Evolutionary conservation across 2,329 filamentous ascomycete species (phyloP).

Genomic region (Furcasterigmium furcatum): DNA sequence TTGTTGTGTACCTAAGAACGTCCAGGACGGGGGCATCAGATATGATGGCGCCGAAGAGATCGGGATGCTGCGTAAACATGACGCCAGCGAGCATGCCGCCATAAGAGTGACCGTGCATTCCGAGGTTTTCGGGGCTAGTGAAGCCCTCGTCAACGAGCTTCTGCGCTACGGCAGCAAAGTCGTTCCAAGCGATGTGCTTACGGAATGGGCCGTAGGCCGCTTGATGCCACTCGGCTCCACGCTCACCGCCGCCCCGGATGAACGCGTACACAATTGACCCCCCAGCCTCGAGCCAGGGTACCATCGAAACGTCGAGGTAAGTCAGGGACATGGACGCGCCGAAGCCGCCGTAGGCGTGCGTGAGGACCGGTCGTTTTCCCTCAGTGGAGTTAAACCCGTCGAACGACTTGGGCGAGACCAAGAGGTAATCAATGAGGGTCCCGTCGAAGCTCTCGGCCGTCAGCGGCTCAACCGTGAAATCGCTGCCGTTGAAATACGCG

Average conservation of each 20-base stretch:
- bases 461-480: neutral
- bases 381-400: neutral
- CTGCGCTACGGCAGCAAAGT: conserved; percentile 1
- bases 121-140: neutral
- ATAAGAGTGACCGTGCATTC: neutral
- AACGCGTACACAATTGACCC: neutral
- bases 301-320: neutral
- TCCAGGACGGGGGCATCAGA: conserved; percentile 1
- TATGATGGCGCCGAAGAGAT: conserved; percentile 2
- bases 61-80: conserved; percentile 1
- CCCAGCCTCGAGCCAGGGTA: conserved; percentile 1
- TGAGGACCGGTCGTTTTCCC: neutral
- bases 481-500: neutral
- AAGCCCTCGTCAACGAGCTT: neutral
- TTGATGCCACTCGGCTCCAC: neutral
- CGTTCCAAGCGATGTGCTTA: neutral
- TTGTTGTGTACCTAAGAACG: neutral
- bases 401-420: neutral
- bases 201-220: neutral
- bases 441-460: conserved; percentile 1
- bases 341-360: conserved; percentile 1
- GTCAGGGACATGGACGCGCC: neutral
- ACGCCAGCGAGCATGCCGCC: neutral
- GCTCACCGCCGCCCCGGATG: conserved; percentile 4
- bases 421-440: conserved; percentile 2